Percentiles rank a stretch among this genome's conserved stretches.
Evolutionary conservation across 345 rosid genomes (phyloP).

Genomic region (Brassica juncea): DNA sequence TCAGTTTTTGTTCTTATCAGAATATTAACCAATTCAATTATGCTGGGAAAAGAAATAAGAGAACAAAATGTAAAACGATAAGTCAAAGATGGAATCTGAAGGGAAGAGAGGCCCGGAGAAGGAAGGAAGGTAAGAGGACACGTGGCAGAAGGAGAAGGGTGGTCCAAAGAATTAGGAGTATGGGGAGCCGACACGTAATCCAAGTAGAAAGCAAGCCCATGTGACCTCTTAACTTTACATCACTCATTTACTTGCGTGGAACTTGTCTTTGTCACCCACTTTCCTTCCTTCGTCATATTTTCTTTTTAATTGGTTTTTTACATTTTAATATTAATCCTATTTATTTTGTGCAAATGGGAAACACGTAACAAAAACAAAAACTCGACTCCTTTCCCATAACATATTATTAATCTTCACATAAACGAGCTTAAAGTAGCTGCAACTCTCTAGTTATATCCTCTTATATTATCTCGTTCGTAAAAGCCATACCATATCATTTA

Average conservation of each 20-base stretch:
- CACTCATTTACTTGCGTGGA: slow-evolving; percentile 40
- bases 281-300: slow-evolving; percentile 24
- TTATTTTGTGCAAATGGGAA: not conserved
- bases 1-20: not conserved
- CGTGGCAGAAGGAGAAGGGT: slow-evolving; percentile 36
- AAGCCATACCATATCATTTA: not conserved
- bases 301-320: not conserved
- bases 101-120: slow-evolving; percentile 29
- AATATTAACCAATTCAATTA: not conserved
- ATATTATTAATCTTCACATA: not conserved
- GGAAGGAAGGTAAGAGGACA: slow-evolving; percentile 24
- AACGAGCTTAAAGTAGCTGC: not conserved
- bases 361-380: not conserved
- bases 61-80: not conserved
- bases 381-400: not conserved
- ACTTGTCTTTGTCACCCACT: slow-evolving; percentile 43
- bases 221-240: slow-evolving; percentile 37
- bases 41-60: not conserved
- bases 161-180: slow-evolving; percentile 26
- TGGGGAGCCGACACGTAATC: slow-evolving; percentile 40
- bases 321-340: not conserved
- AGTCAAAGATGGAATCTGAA: slow-evolving; percentile 32
- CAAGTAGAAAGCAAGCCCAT: slow-evolving; percentile 25
- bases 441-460: not conserved
- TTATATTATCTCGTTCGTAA: not conserved